Percentiles rank a stretch among this genome's conserved stretches.
Conservation (phyloP, 371 early-diverging fungal genomes). For the Syncephalis fuscata region DNA sequence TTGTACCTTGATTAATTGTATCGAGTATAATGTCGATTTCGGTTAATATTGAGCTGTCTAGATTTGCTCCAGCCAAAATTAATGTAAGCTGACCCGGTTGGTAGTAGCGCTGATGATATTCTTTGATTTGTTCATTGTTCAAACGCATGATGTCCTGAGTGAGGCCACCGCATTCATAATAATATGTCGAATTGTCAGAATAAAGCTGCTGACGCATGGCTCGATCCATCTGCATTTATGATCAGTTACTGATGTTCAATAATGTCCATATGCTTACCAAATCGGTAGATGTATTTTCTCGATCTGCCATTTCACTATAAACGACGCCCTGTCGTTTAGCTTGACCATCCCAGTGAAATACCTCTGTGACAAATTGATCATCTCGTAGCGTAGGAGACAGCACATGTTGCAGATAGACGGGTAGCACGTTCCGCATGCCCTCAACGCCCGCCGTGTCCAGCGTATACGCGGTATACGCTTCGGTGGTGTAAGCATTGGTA, state of each 20-base stretch:
- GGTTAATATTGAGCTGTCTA: slow-evolving; percentile 11
- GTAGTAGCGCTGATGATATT: slow-evolving; percentile 49
- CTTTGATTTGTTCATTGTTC: slow-evolving; percentile 43
- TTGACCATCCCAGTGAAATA: slow-evolving; percentile 45
- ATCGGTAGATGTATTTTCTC: slow-evolving; percentile 48
- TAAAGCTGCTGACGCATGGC: slow-evolving; percentile 27
- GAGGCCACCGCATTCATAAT: slow-evolving; percentile 54
- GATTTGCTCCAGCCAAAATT: slow-evolving; percentile 32
- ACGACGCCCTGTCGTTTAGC: slow-evolving; percentile 63
- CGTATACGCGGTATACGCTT: slow-evolving; percentile 56
- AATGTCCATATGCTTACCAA: slow-evolving; percentile 8
- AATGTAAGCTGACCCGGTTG: slow-evolving; percentile 37
- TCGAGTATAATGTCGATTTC: slow-evolving; percentile 14
- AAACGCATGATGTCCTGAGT: slow-evolving; percentile 47
- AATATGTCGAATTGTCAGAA: slow-evolving; percentile 26
- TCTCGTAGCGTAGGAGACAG: slow-evolving; percentile 45
- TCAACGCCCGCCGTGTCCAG: slow-evolving; percentile 39
- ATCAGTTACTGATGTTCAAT: background rate
- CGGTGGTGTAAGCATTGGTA: slow-evolving; percentile 46
- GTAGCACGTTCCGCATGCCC: slow-evolving; percentile 29
- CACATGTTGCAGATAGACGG: slow-evolving; percentile 60
- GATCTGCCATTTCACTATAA: slow-evolving; percentile 60
- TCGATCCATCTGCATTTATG: slow-evolving; percentile 11
- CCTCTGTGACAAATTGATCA: slow-evolving; percentile 47
- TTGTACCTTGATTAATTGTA: slow-evolving; percentile 5